Percentiles rank a stretch among this genome's conserved stretches.
Evolutionary conservation across 78 protist species (phyloP).

Genomic region (Dictyostelium brefeldianum): DNA sequence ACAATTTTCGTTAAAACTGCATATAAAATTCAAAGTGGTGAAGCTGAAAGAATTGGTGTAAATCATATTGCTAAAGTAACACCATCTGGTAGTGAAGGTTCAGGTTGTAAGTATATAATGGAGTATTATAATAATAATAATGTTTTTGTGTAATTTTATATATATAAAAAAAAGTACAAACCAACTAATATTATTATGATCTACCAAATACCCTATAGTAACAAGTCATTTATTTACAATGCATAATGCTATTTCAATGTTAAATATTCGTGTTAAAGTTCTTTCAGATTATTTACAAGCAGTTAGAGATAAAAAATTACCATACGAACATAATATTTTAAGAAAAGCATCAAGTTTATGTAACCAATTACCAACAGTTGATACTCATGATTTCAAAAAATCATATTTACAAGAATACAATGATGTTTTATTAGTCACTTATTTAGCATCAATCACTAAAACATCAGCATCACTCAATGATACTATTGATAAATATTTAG

Average conservation of each 20-base stretch:
- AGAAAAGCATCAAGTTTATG: conserved; percentile 83
- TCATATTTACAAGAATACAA: conserved; percentile 82
- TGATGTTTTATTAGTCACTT: conserved; percentile 89
- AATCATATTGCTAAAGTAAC: conserved; percentile 90
- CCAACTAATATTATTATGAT: too few species aligned
- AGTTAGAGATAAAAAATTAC: conserved; percentile 52
- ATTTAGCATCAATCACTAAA: conserved; percentile 90
- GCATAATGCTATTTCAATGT: conserved; percentile 87
- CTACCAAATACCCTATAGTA: too few species aligned
- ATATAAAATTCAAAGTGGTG: conserved; percentile 84
- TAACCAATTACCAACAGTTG: conserved; percentile 84
- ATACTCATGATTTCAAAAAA: conserved; percentile 34
- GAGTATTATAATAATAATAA: too few species aligned
- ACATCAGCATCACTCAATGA: conserved; percentile 85
- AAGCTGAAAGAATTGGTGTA: conserved; percentile 90
- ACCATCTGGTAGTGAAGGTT: conserved; percentile 75
- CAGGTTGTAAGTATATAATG: conserved; percentile 32
- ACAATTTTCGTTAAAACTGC: conserved; percentile 56
- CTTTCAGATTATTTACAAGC: conserved; percentile 66
- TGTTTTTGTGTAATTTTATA: neutral
- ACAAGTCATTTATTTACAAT: conserved; percentile 62
- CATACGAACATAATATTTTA: conserved; percentile 79
- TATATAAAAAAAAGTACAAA: neutral
- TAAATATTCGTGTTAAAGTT: conserved; percentile 72
- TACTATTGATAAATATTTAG: conserved; percentile 87